Evolutionary conservation across 106 monocot species (phyloP).

Genomic region (Triglochin maritima): DNA sequence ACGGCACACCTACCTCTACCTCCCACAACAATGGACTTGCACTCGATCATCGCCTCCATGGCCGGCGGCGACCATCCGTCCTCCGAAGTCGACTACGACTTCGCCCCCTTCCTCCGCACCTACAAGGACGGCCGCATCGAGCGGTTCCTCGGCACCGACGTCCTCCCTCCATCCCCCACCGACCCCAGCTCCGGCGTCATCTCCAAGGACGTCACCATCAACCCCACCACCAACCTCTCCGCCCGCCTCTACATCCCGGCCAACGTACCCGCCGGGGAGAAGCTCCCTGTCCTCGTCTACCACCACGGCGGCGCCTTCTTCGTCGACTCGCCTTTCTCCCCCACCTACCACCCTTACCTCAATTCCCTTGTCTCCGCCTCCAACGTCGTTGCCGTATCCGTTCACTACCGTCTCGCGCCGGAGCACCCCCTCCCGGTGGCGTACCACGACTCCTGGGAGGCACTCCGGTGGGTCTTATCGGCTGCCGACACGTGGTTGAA

Average conservation of each 20-base stretch:
- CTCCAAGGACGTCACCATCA: conserved; percentile 13
- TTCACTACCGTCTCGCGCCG: conserved; percentile 47
- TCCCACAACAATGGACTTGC: too few relatives aligned
- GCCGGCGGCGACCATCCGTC: not conserved
- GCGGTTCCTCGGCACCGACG: conserved; percentile 1
- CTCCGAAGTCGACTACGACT: not conserved
- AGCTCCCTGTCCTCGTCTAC: conserved; percentile 38
- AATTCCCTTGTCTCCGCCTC: conserved; percentile 23
- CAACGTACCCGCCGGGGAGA: not conserved
- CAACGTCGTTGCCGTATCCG: conserved; percentile 31
- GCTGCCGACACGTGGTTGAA: conserved; percentile 33
- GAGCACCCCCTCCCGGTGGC: conserved; percentile 45
- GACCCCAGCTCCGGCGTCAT: conserved; percentile 4
- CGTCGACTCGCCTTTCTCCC: conserved; percentile 19
- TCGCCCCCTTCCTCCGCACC: conserved; percentile 4
- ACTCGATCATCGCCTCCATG: too few relatives aligned
- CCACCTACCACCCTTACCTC: conserved; percentile 35
- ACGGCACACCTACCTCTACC: too few relatives aligned
- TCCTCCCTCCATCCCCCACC: conserved; percentile 3
- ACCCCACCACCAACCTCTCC: conserved; percentile 7
- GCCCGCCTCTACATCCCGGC: conserved; percentile 14
- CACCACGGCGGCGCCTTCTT: conserved; percentile 46
- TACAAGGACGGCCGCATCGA: conserved; percentile 10
- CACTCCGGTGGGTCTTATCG: conserved; percentile 30
- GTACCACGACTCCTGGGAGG: conserved; percentile 36